Percentiles rank a stretch among this genome's conserved stretches.
These are phyloP conservation scores for Xylaria sp. DNA, from an alignment of 2,329 filamentous ascomycete species.

Conservation along the genomic window DNA sequence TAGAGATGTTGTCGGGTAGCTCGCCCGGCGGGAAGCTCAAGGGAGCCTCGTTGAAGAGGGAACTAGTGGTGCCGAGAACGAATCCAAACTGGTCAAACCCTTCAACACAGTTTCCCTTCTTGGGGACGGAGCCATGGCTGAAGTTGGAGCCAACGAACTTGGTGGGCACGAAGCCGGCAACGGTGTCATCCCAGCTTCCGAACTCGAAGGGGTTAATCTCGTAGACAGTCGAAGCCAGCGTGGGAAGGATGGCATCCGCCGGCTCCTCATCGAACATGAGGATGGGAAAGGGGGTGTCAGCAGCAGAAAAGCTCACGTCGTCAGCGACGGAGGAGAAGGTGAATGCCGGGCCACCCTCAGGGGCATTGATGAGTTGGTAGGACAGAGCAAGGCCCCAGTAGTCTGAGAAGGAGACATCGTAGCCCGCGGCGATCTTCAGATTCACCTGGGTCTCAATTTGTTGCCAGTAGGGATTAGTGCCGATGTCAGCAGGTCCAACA, in stretches of 20 bases:
- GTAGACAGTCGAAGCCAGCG: slow-evolving; percentile 67
- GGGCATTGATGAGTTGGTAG: slow-evolving; percentile 65
- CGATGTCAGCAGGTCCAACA: slow-evolving; percentile 30
- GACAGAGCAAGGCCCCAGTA: slow-evolving; percentile 67
- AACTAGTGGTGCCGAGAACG: slow-evolving; percentile 79
- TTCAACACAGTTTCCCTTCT: slow-evolving; percentile 57
- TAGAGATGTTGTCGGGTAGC: neutral
- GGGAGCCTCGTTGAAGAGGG: slow-evolving; percentile 71
- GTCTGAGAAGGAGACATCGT: slow-evolving; percentile 63
- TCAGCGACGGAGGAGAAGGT: slow-evolving; percentile 70
- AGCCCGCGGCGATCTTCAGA: slow-evolving; percentile 59
- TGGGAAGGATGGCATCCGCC: slow-evolving; percentile 56
- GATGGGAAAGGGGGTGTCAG: slow-evolving; percentile 66
- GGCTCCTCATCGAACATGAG: slow-evolving; percentile 64
- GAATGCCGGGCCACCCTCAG: slow-evolving; percentile 60
- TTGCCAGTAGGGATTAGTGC: slow-evolving; percentile 50
- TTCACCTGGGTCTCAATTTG: slow-evolving; percentile 54
- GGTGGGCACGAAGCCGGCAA: slow-evolving; percentile 65
- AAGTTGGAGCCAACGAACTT: slow-evolving; percentile 71
- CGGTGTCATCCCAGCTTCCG: slow-evolving; percentile 68
- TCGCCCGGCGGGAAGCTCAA: neutral
- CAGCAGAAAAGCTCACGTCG: slow-evolving; percentile 56
- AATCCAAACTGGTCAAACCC: slow-evolving; percentile 82
- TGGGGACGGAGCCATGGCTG: slow-evolving; percentile 52
- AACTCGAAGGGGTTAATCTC: slow-evolving; percentile 79